These are phyloP conservation scores for Amniculicola lignicola DNA, from an alignment of 495 filamentous ascomycete species.

Conservation along the genomic window DNA sequence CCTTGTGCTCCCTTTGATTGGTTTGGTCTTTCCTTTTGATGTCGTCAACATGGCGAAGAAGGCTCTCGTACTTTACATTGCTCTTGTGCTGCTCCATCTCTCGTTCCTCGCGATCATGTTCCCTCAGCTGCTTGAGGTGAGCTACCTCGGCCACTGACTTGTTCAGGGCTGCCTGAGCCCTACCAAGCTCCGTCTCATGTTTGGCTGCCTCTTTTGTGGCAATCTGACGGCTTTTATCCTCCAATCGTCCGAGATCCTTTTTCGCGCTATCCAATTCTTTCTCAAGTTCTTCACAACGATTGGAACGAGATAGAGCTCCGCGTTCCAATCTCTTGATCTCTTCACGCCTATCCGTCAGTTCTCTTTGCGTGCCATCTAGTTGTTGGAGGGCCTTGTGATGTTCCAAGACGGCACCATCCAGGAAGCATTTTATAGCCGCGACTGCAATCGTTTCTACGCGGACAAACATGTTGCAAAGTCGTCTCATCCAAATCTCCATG, in stretches of 20 bases:
- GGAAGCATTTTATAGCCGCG: neutral
- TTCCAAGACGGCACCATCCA: neutral
- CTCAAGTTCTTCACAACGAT: neutral
- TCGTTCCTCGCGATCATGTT: neutral
- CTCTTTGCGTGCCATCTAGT: neutral
- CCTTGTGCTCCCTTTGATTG: neutral
- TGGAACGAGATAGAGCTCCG: neutral
- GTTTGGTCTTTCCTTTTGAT: neutral
- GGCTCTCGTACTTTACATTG: neutral
- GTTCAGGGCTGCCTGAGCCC: neutral
- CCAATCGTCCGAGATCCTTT: neutral
- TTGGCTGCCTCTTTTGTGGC: neutral
- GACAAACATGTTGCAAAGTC: neutral
- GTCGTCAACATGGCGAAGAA: neutral
- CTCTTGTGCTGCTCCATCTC: neutral
- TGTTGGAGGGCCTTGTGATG: conserved; percentile 2
- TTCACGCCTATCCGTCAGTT: neutral
- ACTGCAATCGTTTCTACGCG: neutral
- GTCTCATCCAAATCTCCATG: neutral
- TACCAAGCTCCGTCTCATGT: neutral
- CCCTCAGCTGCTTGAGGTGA: conserved; percentile 4
- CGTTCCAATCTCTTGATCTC: neutral
- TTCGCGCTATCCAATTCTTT: neutral
- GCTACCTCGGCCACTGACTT: neutral
- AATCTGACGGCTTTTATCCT: neutral